A percentile compares a stretch with the other conserved stretches of the same genome.
Conservation (phyloP, 2,329 filamentous ascomycete species). For the Pleomassaria siparia region DNA sequence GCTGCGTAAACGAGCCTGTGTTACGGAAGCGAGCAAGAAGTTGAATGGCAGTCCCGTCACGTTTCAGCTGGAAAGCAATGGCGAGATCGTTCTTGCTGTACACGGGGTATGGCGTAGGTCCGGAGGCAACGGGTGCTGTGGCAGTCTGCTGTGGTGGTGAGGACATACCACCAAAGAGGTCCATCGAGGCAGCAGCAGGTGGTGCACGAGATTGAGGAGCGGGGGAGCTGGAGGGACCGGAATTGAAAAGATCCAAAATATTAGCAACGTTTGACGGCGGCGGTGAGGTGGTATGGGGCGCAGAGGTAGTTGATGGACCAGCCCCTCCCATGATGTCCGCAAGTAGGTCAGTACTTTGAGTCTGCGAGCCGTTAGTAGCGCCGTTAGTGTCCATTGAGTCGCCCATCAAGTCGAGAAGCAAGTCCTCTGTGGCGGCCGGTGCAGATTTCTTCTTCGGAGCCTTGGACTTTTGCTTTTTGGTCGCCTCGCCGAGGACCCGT, state of each 20-base stretch:
- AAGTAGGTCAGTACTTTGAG: conserved; percentile 77
- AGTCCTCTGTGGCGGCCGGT: conserved; percentile 87
- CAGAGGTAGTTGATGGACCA: conserved; percentile 50
- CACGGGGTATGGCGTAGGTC: conserved; percentile 62
- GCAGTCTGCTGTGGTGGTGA: conserved; percentile 53
- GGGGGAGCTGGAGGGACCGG: conserved; percentile 46
- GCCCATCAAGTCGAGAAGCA: conserved; percentile 90
- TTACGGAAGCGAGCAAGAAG: conserved; percentile 85
- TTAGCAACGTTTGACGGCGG: conserved; percentile 50
- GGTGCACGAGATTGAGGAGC: conserved; percentile 42
- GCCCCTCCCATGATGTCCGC: conserved; percentile 86
- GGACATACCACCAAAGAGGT: conserved; percentile 48
- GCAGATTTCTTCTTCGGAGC: conserved; percentile 68
- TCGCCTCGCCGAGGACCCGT: conserved; percentile 80
- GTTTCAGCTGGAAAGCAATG: conserved; percentile 80
- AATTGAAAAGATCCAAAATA: conserved; percentile 88
- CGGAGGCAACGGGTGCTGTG: conserved; percentile 37
- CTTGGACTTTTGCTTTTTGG: conserved; percentile 55
- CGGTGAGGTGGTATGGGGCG: conserved; percentile 42
- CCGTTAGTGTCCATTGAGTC: conserved; percentile 64
- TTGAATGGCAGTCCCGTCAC: conserved; percentile 78
- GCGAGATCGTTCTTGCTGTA: conserved; percentile 86
- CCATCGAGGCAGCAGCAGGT: conserved; percentile 38
- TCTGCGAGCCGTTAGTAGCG: conserved; percentile 60
- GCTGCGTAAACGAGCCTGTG: conserved; percentile 61